Base-by-base conservation (phyloP, 1,284 basidiomycete species). In the Flammula alnicola region DNA sequence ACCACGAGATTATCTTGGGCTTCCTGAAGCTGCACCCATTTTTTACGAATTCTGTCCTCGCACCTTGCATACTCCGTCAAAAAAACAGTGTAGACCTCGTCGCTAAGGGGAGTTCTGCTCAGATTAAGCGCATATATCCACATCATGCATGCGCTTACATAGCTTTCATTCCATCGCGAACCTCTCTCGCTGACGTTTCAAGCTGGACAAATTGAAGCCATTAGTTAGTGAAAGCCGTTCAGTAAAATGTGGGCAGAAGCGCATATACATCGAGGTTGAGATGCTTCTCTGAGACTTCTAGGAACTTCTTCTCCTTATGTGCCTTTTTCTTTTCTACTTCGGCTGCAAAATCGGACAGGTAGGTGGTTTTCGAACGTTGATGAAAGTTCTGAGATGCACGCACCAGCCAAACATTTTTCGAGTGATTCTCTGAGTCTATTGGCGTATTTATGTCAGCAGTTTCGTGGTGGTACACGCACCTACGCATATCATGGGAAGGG, bases 31-130 rank as follows among this genome's bases (percentile, higher is more conserved):
- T 52, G 36, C 9, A 20, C 19, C 49, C 49, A 54, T 43, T 51
- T 54, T 32, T 52, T 52, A 12, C 50, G 49, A 17, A 61, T 61
- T 31, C 40, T 53, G 42, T 61, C 59, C 44, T 61, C 59, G 32
- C 36, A 51, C 16, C 50, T 52, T n/a, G 59, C 55, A 36, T 61
- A 55, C 3, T 59, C 54, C 10, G 49, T 27, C 16, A 57, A 17
- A 35, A 57, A 57, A 5, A 33, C 37, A 4, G 23, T 32, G 26
- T 55, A 60, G 19, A 52, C 20, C n/a, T 29, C 25, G 10, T 60
- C 51, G 37, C 58, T 60, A 42, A 14, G 11, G 17, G 12, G 29
- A 14, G 27, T 9, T 25, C 42, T 3, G 7, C 16, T 16, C 4
- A 19, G 20, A 10, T 22, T 30, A 25, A n/a, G 47, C 36, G 39